A percentile compares a stretch with the other conserved stretches of the same genome.
Evolutionary conservation across 768 basidiomycete species (phyloP).

Genomic region (Cystoderma amianthinum): DNA sequence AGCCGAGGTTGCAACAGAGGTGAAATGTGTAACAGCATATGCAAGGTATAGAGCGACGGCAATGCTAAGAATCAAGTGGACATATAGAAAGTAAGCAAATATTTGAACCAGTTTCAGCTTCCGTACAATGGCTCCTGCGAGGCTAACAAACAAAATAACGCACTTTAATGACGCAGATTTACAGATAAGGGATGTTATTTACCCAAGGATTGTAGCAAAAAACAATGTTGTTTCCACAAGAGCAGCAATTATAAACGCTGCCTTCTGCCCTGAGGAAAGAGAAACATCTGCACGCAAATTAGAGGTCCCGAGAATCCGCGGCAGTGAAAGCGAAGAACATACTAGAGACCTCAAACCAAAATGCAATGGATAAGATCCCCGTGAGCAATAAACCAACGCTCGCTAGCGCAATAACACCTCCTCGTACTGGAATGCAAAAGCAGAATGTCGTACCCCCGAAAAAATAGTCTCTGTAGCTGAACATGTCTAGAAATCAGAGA

Average conservation of each 20-base stretch:
- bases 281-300: constrained; percentile 22
- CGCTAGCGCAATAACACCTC: constrained; percentile 53
- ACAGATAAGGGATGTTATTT: no score
- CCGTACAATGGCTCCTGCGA: constrained; percentile 56
- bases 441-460: constrained; percentile 51
- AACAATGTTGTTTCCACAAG: constrained; percentile 49
- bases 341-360: constrained; percentile 64
- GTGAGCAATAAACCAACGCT: constrained; percentile 46
- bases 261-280: constrained; percentile 22
- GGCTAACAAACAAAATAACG: constrained; percentile 29
- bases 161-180: background rate
- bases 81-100: constrained; percentile 50
- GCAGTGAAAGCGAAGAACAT: constrained; percentile 15
- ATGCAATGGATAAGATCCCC: constrained; percentile 41
- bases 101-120: constrained; percentile 54
- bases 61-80: constrained; percentile 51
- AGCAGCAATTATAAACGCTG: constrained; percentile 42
- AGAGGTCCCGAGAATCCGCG: background rate
- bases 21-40: constrained; percentile 37
- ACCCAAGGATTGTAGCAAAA: constrained; percentile 53
- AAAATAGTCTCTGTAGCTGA: constrained; percentile 37
- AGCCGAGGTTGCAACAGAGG: constrained; percentile 29
- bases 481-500: no score
- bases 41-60: constrained; percentile 45
- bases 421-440: constrained; percentile 55